phyloP scores from a whole-genome alignment of 192 early-diverging fungal species.

The Coemansia sp. region DNA sequence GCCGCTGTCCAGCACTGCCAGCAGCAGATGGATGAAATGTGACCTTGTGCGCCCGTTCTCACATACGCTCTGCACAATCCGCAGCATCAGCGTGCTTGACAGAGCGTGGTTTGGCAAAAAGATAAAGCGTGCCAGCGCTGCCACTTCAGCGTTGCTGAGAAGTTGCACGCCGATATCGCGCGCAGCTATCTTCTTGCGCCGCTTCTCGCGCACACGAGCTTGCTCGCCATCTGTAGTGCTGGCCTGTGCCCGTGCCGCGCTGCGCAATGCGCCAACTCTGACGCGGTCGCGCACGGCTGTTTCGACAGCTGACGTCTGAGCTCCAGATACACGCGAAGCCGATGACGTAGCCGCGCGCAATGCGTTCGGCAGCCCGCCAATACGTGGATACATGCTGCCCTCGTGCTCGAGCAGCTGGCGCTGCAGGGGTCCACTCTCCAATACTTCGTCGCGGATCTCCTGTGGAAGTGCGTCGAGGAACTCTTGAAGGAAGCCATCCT shows the following conservation, averaged over 20 bases:
- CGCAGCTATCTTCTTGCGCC: conserved; percentile 44
- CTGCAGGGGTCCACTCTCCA: conserved; percentile 69
- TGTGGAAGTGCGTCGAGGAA: conserved; percentile 90
- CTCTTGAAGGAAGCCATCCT: conserved; percentile 64
- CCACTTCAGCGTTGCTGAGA: conserved; percentile 76
- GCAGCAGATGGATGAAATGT: conserved; percentile 81
- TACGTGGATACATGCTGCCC: conserved; percentile 36
- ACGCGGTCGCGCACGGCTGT: conserved; percentile 28
- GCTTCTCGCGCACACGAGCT: conserved; percentile 32
- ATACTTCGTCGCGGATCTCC: conserved; percentile 86
- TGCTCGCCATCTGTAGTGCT: conserved; percentile 8
- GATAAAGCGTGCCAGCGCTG: conserved; percentile 80
- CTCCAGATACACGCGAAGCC: neutral
- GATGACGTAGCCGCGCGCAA: conserved; percentile 1
- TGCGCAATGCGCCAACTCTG: conserved; percentile 16
- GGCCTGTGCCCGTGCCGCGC: neutral
- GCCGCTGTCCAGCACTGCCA: conserved; percentile 79
- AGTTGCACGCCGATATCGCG: conserved; percentile 54
- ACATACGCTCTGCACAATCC: conserved; percentile 60
- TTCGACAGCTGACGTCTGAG: conserved; percentile 14
- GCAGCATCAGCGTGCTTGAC: conserved; percentile 54
- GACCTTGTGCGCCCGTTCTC: conserved; percentile 83
- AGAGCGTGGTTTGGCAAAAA: conserved; percentile 84
- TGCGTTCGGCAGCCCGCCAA: neutral
- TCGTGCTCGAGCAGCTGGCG: conserved; percentile 63